Conservation (phyloP, 352 stramenopile genomes). For the Phytopythium montanum region DNA sequence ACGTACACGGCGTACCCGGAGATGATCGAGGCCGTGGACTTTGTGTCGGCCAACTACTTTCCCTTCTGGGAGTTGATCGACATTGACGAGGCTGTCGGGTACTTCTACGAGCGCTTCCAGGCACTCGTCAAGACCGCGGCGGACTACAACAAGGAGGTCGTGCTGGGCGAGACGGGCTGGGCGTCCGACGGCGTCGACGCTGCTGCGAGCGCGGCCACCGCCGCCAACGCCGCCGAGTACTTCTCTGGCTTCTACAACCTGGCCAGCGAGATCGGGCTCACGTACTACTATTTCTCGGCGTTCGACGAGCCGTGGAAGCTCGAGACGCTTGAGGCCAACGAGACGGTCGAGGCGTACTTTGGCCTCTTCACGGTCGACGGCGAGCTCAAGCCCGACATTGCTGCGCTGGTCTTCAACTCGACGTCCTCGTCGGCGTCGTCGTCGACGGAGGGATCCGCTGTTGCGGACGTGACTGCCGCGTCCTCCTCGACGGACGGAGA, state of each 20-base stretch:
- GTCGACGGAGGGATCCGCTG: conserved; percentile 1
- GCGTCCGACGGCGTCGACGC: conserved; percentile 30
- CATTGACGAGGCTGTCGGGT: conserved; percentile 28
- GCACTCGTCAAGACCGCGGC: conserved; percentile 24
- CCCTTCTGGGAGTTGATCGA: conserved; percentile 59
- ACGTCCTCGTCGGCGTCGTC: conserved; percentile 12
- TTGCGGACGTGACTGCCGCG: neutral
- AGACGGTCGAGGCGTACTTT: conserved; percentile 71
- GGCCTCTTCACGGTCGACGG: conserved; percentile 48
- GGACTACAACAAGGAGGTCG: conserved; percentile 47
- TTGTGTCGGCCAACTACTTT: conserved; percentile 61
- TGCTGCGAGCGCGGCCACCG: conserved; percentile 29
- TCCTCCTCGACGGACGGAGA: conserved; percentile 1
- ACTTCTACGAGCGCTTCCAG: conserved; percentile 46
- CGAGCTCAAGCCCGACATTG: conserved; percentile 45
- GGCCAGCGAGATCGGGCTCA: conserved; percentile 36
- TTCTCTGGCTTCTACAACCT: conserved; percentile 62
- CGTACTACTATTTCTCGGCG: conserved; percentile 70
- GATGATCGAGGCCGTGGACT: conserved; percentile 57
- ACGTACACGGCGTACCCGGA: conserved; percentile 45
- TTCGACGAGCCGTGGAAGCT: conserved; percentile 69
- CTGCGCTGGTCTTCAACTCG: conserved; percentile 30
- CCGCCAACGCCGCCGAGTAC: conserved; percentile 39
- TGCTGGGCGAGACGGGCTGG: conserved; percentile 72
- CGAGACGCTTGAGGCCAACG: conserved; percentile 35